Conservation (phyloP, 2,329 filamentous ascomycete species). For the Septoria petroselini region DNA sequence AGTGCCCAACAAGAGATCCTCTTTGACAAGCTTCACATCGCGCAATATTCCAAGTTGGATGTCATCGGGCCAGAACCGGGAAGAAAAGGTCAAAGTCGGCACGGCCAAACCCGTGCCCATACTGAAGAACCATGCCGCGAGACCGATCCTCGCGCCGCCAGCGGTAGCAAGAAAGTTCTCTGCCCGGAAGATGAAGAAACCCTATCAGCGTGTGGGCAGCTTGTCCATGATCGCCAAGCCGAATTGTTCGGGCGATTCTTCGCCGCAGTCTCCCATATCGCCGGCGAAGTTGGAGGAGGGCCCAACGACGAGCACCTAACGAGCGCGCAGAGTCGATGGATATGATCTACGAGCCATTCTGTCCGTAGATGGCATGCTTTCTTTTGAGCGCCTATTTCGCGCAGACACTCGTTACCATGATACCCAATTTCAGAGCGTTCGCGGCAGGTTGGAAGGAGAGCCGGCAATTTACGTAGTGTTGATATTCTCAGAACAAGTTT, state of each 20-base stretch:
- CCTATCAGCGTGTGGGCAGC: background rate
- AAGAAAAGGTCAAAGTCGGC: background rate
- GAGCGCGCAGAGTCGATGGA: background rate
- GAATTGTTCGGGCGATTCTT: background rate
- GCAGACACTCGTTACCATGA: no score
- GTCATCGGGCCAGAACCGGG: background rate
- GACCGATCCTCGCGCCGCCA: slow-evolving; percentile 2
- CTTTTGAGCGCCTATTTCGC: no score
- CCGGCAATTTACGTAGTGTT: no score
- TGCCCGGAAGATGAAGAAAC: background rate
- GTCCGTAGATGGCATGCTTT: no score
- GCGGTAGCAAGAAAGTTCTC: background rate
- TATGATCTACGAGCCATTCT: background rate
- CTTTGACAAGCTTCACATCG: background rate
- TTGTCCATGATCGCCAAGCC: slow-evolving; percentile 5
- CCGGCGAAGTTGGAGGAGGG: background rate
- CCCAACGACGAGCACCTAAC: background rate
- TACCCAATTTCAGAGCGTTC: no score
- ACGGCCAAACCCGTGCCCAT: background rate
- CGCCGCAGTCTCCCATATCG: background rate
- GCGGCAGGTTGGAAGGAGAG: no score
- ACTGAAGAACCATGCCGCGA: slow-evolving; percentile 9
- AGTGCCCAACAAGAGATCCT: background rate
- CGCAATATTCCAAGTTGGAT: background rate
- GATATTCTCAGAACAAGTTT: no score